These are phyloP conservation scores for Datisca glomerata DNA, from an alignment of 306 rosid genomes.

Conservation along the genomic window DNA sequence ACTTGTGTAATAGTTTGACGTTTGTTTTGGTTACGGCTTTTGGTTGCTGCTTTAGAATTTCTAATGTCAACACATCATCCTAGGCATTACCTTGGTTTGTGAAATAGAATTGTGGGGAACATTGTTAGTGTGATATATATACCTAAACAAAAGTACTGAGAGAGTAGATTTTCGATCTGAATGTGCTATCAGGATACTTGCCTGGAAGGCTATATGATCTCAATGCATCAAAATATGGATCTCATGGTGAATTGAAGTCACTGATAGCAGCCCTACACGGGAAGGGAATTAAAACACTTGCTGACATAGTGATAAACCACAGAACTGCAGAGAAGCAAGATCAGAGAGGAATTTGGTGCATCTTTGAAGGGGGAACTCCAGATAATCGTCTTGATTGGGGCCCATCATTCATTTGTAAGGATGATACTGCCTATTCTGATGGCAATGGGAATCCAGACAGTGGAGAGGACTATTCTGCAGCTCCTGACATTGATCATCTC, in stretches of 20 bases:
- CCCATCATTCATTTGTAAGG: slow-evolving; percentile 46
- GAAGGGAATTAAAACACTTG: slow-evolving; percentile 38
- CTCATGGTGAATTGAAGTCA: slow-evolving; percentile 40
- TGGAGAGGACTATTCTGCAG: slow-evolving; percentile 17
- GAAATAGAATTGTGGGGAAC: background rate
- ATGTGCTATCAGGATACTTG: slow-evolving; percentile 30
- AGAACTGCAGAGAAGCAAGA: slow-evolving; percentile 60
- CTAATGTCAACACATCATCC: too few species aligned
- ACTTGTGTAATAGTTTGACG: too few species aligned
- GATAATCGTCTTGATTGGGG: slow-evolving; percentile 66
- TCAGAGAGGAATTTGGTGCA: slow-evolving; percentile 43
- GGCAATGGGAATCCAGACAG: slow-evolving; percentile 54
- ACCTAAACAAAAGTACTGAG: too few species aligned
- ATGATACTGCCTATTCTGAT: slow-evolving; percentile 52
- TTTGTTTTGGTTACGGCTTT: too few species aligned
- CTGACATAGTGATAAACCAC: slow-evolving; percentile 79
- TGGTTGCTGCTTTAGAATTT: too few species aligned
- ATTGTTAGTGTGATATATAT: background rate
- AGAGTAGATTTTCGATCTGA: background rate
- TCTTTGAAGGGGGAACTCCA: slow-evolving; percentile 65
- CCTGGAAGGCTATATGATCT: slow-evolving; percentile 80
- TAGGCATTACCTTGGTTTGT: too few species aligned
- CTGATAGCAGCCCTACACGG: slow-evolving; percentile 24
- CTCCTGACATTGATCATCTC: slow-evolving; percentile 62
- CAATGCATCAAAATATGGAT: slow-evolving; percentile 50